Base-by-base conservation (phyloP, 805 yeast species). In the Wickerhamomyces bovis region DNA sequence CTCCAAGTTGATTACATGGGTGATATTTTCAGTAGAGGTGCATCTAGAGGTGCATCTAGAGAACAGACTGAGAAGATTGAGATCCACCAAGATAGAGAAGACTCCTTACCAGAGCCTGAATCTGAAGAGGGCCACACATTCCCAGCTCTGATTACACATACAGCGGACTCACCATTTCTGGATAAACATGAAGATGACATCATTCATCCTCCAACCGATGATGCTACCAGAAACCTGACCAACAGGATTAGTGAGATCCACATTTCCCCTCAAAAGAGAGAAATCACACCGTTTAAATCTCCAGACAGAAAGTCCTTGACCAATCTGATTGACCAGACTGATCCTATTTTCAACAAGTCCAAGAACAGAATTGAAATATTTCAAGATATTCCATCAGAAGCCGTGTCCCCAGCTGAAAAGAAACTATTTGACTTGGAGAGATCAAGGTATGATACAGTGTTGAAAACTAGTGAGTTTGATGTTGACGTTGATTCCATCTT, bases 261-360 rank as follows among this genome's bases (percentile, higher is more conserved):
- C 35, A 60, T 60, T 10, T 57, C 63, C 1, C 62, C 63, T 12
- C 51, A 55, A 41, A 59, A 57, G 45, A 30, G 35, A 23, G 30
- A 23, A 3, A 9, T 8, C 15, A 16, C 36, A 16, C 28, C 16
- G 9, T 38, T 50, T 39, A 45, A 28, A 12, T 42, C 52, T 0
- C 41, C 49, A n/a, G 52, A 51, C 19, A 46, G 53, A 39, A 28
- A 49, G 10, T 56, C 62, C 6, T 43, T 57, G 28, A 43, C 44
- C 16, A 48, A 53, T 19, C 41, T 60, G 18, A 52, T 60, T 20
- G 41, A 43, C 20, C 53, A 48, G 33, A 39, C 56, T 3, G 63
- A 60, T 42, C 64, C 63, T 2, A 48, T 60, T 12, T 60, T 60
- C 47, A 48, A 25, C 42, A 42, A 47, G 13, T 26, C 50, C 6